These are phyloP conservation scores for Penicillium sp. DNA, from an alignment of 2,329 filamentous ascomycete genomes.

Conservation along the genomic window DNA sequence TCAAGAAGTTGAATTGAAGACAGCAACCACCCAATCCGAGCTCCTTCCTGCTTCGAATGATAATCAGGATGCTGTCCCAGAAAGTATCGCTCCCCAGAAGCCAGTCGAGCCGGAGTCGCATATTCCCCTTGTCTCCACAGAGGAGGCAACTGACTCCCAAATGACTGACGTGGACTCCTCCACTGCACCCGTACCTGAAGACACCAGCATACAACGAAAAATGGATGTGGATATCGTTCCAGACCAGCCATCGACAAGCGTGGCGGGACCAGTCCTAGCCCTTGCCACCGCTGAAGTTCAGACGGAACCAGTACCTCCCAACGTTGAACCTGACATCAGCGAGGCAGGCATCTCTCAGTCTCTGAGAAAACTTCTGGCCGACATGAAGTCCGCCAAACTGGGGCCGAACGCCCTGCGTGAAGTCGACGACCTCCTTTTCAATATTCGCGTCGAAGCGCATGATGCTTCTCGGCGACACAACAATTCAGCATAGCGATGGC, in stretches of 20 bases:
- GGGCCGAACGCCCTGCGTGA: slow-evolving; percentile 70
- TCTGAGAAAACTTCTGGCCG: slow-evolving; percentile 63
- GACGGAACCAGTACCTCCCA: slow-evolving; percentile 18
- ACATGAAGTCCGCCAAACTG: slow-evolving; percentile 65
- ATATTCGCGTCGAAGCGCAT: slow-evolving; percentile 75
- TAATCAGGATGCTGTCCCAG: slow-evolving; percentile 11
- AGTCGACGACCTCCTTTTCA: slow-evolving; percentile 79
- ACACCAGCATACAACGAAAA: slow-evolving; percentile 13
- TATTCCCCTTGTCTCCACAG: slow-evolving; percentile 17
- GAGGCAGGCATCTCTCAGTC: slow-evolving; percentile 58
- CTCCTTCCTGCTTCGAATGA: slow-evolving; percentile 1
- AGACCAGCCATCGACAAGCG: neutral
- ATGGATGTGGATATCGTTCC: slow-evolving; percentile 15
- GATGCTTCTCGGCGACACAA: slow-evolving; percentile 66
- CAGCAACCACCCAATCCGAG: slow-evolving; percentile 4
- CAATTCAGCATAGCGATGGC: slow-evolving; percentile 46
- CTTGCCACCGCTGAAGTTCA: slow-evolving; percentile 27
- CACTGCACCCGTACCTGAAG: neutral
- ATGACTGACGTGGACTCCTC: slow-evolving; percentile 23
- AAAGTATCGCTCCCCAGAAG: slow-evolving; percentile 4
- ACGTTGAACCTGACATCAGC: slow-evolving; percentile 9
- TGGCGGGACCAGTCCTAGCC: slow-evolving; percentile 7
- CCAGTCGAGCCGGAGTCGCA: neutral
- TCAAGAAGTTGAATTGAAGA: slow-evolving; percentile 1
- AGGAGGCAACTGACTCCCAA: slow-evolving; percentile 29